Conservation (phyloP, 2,329 filamentous ascomycete species). For the Trichoderma endophyticum region DNA sequence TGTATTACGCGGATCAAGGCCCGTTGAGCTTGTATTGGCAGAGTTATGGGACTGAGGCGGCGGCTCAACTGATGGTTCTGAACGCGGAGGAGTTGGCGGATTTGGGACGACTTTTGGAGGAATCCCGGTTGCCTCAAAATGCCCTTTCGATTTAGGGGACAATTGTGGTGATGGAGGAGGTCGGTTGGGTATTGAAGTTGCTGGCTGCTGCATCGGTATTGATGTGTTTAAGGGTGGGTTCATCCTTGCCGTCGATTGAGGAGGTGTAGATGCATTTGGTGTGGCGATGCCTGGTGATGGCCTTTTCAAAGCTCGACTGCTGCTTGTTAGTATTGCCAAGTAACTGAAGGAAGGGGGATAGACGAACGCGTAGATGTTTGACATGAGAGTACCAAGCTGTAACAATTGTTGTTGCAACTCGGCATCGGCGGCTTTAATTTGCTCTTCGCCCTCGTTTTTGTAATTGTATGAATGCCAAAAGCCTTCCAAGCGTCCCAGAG, state of each 20-base stretch:
- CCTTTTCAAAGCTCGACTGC: slow-evolving; percentile 31
- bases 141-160: neutral
- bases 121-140: neutral
- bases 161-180: slow-evolving; percentile 5
- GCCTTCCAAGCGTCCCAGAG: slow-evolving; percentile 26
- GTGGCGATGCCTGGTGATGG: slow-evolving; percentile 16
- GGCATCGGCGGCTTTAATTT: slow-evolving; percentile 30
- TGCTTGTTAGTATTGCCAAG: neutral
- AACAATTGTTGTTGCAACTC: slow-evolving; percentile 31
- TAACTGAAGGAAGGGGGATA: no score
- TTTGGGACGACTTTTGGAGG: neutral
- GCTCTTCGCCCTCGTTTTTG: slow-evolving; percentile 32
- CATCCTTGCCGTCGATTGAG: neutral
- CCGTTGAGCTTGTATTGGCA: neutral
- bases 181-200: neutral
- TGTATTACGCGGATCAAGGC: neutral
- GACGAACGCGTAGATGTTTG: slow-evolving; percentile 35
- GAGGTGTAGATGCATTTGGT: neutral
- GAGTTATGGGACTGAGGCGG: neutral
- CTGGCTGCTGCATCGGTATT: neutral
- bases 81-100: slow-evolving; percentile 8
- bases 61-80: slow-evolving; percentile 5
- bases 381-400: slow-evolving; percentile 30
- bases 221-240: neutral
- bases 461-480: slow-evolving; percentile 36